Percentiles rank a stretch among this genome's conserved stretches.
These are phyloP conservation scores for Nannochloropsis gaditana DNA, from an alignment of 108 stramenopile genomes.

Conservation along the genomic window DNA sequence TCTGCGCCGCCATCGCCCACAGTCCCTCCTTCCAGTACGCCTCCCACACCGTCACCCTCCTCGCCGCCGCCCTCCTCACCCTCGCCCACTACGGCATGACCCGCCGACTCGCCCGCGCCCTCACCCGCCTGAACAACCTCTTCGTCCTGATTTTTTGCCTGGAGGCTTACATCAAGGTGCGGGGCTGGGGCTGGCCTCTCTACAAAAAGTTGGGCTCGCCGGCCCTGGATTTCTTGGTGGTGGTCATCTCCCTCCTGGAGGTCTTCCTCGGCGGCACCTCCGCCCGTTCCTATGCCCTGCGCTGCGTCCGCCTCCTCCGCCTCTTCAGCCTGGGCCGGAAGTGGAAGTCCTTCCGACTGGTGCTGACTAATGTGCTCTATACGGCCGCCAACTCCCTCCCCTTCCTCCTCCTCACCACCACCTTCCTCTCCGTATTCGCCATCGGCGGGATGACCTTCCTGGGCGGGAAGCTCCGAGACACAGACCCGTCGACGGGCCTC, in stretches of 20 bases:
- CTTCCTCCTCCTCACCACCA: background rate
- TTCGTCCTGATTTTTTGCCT: background rate
- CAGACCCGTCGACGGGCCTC: background rate
- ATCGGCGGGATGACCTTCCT: background rate
- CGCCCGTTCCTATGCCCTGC: background rate
- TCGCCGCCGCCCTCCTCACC: background rate
- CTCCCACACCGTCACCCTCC: background rate
- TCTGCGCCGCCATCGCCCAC: background rate
- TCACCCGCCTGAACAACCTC: background rate
- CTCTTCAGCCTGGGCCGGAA: background rate
- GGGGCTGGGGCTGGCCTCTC: background rate
- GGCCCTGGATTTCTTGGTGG: background rate
- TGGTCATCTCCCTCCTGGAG: background rate
- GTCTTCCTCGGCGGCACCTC: background rate
- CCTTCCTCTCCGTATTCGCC: background rate
- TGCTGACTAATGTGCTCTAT: background rate
- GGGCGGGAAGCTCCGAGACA: background rate
- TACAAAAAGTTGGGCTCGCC: background rate
- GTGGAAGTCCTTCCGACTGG: background rate
- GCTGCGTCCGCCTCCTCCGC: background rate
- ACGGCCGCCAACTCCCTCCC: background rate
- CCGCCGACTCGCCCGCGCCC: background rate
- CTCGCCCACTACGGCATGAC: constrained; percentile 2
- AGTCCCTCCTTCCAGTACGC: background rate
- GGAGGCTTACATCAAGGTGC: background rate